Base-by-base conservation (phyloP, 805 yeast genomes). In the Wickerhamiella bombiphila region DNA sequence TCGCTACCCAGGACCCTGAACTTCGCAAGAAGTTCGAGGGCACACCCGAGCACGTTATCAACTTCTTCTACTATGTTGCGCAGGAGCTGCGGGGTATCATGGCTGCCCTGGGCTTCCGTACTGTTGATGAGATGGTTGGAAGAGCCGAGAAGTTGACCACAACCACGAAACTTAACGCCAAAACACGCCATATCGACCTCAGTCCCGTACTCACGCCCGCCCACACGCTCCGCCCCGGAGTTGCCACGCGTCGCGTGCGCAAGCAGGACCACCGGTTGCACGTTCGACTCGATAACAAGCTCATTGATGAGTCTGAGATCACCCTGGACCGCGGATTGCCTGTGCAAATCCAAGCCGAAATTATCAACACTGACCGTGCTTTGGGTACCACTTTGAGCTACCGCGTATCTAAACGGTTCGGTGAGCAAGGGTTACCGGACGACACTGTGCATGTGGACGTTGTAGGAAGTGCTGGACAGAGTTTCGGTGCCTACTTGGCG, bases 41-140 rank as follows among this genome's bases (percentile, higher is more conserved):
- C 56, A 86, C 95, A 36, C 98, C 98, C 37, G 98, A 88, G 64
- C 96, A 88, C 56, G 97, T 88, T 42, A 86, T 88, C 62, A 88
- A 88, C 69, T 91, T 88, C 70, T 91, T 91, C 71, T 88, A 79
- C 68, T 91, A 86, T 64, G 68, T 88, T 58, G 76, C 95, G 40
- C 82, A 85, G 52, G 98, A 88, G 63, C 72, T 91, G 56, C 74
- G 98, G 57, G 72, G 69, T 42, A 78, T 81, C 52, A 88, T 88
- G 98, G 95, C 98, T 31, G 72, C 75, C 55, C 73, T 88, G 46
- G 98, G 98, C 40, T 91, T 78, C 75, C 73, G 97, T 57, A 82
- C 94, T 38, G 74, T 88, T 57, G 88, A 83, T 59, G 98, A 91
- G 67, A 88, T 88, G 98, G 86, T 88, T 51, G 98, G 98, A 54